These are phyloP conservation scores for Talaromyces sp. DNA, from an alignment of 2,329 filamentous ascomycete species.

Conservation along the genomic window DNA sequence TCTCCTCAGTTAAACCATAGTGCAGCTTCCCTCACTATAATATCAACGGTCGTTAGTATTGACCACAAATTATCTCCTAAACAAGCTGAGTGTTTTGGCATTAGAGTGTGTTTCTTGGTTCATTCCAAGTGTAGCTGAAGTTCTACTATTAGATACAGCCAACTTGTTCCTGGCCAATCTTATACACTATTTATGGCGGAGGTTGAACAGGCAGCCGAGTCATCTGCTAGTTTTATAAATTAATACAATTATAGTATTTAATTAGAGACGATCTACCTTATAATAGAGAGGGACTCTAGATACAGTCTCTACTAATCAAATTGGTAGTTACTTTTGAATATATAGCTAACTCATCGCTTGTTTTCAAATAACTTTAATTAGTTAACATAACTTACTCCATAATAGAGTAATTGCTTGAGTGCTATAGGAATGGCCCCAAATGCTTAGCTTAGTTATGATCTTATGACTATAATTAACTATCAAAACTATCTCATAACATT, in stretches of 20 bases:
- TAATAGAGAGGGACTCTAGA: too few relatives aligned
- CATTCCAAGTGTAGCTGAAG: too few relatives aligned
- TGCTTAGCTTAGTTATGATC: not conserved
- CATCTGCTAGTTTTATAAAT: not conserved
- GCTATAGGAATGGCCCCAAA: not conserved
- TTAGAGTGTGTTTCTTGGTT: not conserved
- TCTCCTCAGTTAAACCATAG: constrained; percentile 4
- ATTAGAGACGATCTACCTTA: not conserved
- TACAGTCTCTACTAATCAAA: not conserved
- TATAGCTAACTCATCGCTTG: too few relatives aligned
- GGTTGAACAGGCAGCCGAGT: not conserved
- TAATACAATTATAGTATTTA: not conserved
- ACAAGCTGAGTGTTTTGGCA: not conserved
- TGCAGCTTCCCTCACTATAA: constrained; percentile 9
- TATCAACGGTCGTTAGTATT: constrained; percentile 7
- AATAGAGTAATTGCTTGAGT: not conserved
- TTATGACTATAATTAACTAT: not conserved
- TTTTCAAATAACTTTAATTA: not conserved
- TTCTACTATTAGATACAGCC: not conserved
- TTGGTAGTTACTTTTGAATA: not conserved
- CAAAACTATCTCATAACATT: not conserved
- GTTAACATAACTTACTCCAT: not conserved
- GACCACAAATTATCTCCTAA: constrained; percentile 3
- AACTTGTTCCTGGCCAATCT: not conserved
- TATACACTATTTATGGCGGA: not conserved